Evolutionary conservation across 2,329 filamentous ascomycete species (phyloP), one percentile per base, ranked within the genome.

Genomic region (Aspergillus uvarum): DNA sequence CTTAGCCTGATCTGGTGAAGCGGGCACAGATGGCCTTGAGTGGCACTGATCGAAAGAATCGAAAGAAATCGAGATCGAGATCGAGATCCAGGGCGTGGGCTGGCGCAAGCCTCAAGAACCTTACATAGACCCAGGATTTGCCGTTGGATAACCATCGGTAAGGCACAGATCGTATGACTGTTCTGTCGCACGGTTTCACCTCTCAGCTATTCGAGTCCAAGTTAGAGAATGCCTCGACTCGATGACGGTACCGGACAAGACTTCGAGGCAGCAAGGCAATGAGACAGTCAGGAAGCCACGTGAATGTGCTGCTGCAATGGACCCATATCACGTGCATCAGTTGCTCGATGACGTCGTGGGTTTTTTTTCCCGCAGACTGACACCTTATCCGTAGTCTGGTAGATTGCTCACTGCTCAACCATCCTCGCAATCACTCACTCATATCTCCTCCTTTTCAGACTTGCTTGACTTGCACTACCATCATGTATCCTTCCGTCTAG

Each of bases 81-180:
- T n/a, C 16, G 6, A 44, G n/a, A 44, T 44, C n/a, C 50, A 63
- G 58, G 56, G 64, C 64, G 38, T 65, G 65, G 19, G 59, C 64
- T 16, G 63, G 64, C 19, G 66, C 65, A 16, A 67, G 63, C 59
- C 62, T 64, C 32, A 67, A 64, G 26, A 44, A 67, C 54, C 47
- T 63, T 64, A 56, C 65, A 64, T 54, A 67, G 58, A 51, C 61
- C 64, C 58, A 53, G 35, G 56, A 4, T 14, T 12, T 26, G 53
- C 62, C 56, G 56, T 31, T 63, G 54, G 14, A 16, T 56, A 10
- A 22, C 51, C 19, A 35, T 31, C 47, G 47, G 32, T 29, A 47
- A n/a, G 8, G 22, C 44, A 22, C 21, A n/a, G 22, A 5, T 42
- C n/a, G 38, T n/a, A 38, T 3, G 26, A 44, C 16, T n/a, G 11